Evolutionary conservation across 1,284 basidiomycete genomes (phyloP).

Genomic region (Microbotryomycetes sp.): DNA sequence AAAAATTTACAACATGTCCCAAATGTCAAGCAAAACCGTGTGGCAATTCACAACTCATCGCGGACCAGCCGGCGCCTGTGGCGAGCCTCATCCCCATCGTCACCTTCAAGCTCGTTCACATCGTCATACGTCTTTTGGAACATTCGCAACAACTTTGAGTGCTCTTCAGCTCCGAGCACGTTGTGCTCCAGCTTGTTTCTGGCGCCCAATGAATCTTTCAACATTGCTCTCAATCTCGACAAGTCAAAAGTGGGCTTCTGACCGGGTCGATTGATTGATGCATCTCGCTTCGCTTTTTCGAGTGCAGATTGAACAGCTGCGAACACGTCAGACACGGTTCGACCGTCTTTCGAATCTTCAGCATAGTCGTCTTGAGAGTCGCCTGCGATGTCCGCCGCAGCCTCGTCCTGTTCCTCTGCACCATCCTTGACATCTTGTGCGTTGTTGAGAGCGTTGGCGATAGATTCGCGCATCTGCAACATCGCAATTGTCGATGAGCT

Average conservation of each 20-base stretch:
- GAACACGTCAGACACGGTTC: background rate
- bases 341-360: too few relatives aligned
- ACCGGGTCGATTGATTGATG: too few relatives aligned
- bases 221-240: background rate
- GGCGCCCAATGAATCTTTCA: background rate
- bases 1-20: background rate
- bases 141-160: background rate
- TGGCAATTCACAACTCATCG: background rate
- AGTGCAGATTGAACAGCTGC: background rate
- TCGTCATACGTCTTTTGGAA: background rate
- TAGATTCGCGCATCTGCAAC: slow-evolving; percentile 19
- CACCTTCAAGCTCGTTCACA: background rate
- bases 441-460: slow-evolving; percentile 12
- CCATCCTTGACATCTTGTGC: background rate
- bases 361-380: too few relatives aligned
- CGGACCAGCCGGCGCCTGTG: too few relatives aligned
- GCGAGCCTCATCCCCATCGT: too few relatives aligned
- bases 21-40: background rate
- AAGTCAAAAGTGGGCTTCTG: background rate
- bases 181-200: background rate
- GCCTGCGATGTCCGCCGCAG: background rate
- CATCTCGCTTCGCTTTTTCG: background rate
- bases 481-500: background rate
- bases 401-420: background rate
- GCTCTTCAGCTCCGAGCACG: background rate